Conservation (phyloP, 768 basidiomycete species). For the Leucocoprinus sp. region DNA sequence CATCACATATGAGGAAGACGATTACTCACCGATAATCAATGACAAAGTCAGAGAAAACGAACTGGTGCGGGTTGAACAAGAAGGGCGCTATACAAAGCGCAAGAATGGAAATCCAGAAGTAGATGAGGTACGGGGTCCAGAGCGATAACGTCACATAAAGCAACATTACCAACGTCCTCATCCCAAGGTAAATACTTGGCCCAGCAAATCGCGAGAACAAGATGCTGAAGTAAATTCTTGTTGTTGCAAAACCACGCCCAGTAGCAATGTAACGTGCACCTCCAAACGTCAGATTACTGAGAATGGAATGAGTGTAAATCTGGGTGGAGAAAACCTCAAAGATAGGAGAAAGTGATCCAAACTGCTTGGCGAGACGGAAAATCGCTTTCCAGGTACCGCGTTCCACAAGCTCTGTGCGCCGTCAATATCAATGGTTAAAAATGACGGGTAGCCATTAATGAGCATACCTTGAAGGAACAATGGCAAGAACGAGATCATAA, state of each 20-base stretch:
- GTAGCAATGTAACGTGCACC: conserved; percentile 98
- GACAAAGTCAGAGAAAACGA: conserved; percentile 93
- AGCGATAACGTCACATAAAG: conserved; percentile 89
- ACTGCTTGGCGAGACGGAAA: conserved; percentile 88
- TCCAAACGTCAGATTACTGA: conserved; percentile 95
- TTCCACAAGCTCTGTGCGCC: conserved; percentile 76
- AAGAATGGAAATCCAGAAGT: conserved; percentile 96
- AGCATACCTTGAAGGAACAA: conserved; percentile 85
- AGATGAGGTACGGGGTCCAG: conserved; percentile 89
- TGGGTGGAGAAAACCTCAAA: conserved; percentile 99
- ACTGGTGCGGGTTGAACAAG: conserved; percentile 99
- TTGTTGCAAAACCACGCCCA: conserved; percentile 97
- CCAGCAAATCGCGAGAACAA: conserved; percentile 98
- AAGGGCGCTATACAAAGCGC: conserved; percentile 93
- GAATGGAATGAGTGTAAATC: conserved; percentile 95
- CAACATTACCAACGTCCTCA: conserved; percentile 85
- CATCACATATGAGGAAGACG: background rate
- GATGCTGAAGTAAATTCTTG: conserved; percentile 89
- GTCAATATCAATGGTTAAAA: conserved; percentile 11
- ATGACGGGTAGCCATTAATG: background rate
- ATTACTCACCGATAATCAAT: conserved; percentile 78
- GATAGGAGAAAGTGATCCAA: conserved; percentile 85
- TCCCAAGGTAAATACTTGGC: conserved; percentile 95
- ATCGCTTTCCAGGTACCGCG: conserved; percentile 90
- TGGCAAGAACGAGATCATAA: conserved; percentile 93